Base-by-base conservation (phyloP, 495 filamentous ascomycete genomes). In the Staphylotrichum tortipilum region DNA sequence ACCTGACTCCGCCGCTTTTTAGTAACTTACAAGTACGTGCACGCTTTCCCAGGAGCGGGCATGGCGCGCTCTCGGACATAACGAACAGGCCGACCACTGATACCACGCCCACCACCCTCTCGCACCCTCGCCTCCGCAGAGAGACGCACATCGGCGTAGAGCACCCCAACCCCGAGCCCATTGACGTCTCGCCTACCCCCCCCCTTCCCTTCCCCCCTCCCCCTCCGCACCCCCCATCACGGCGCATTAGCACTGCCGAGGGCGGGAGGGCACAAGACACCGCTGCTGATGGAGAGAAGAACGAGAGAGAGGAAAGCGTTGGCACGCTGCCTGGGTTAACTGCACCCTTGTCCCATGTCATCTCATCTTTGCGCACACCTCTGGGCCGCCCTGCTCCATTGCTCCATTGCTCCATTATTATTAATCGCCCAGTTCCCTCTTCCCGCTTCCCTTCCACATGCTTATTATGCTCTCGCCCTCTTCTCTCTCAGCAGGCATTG, bases 21-120 rank as follows among this genome's bases (percentile, higher is more conserved):
- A n/a, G 34, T 46, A 41, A 34, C 23, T 29, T 2, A 2, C n/a
- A n/a, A n/a, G n/a, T n/a, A n/a, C n/a, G n/a, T n/a, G n/a, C n/a
- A n/a, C n/a, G n/a, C n/a, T n/a, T n/a, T n/a, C n/a, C n/a, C n/a
- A n/a, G 26, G 10, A 28, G 28, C 29, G 41, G 28, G 26, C 10
- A 29, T 31, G 28, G 51, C 59, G 54, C 56, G 55, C 52, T 48
- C 62, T 65, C 62, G 62, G 62, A 60, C 57, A 62, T 63, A 65
- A 63, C 54, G 33, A 65, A 63, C 59, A 62, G 41, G 60, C 62
- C 62, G 62, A 65, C 62, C 55, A 52, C 57, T 61, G 55, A 50
- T 45, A 35, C 50, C 45, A 38, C 52, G 6, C 50, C 21, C 41
- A n/a, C n/a, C n/a, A n/a, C n/a, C n/a, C n/a, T n/a, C n/a, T n/a